phyloP scores from a whole-genome alignment of 2,329 filamentous ascomycete genomes.

The Curvularia spicifera region DNA sequence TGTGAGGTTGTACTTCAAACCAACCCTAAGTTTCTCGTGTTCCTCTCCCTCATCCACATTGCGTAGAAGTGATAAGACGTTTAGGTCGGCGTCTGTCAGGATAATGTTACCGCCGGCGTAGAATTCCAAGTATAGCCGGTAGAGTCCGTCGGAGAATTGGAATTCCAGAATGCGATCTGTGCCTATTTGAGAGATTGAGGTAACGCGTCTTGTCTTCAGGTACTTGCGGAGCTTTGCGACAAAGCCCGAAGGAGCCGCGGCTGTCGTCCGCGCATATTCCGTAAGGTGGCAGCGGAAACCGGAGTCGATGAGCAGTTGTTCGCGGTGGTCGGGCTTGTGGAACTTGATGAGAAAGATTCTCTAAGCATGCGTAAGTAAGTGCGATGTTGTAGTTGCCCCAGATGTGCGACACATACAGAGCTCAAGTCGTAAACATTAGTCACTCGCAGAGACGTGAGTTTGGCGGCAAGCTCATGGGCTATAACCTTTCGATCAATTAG shows the following conservation, averaged over 20 bases:
- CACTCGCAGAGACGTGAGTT: slow-evolving; percentile 78
- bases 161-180: slow-evolving; percentile 94
- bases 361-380: slow-evolving; percentile 44
- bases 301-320: slow-evolving; percentile 90
- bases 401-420: slow-evolving; percentile 58
- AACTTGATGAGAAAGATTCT: slow-evolving; percentile 97
- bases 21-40: slow-evolving; percentile 81
- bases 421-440: slow-evolving; percentile 96
- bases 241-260: slow-evolving; percentile 82
- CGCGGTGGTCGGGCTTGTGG: slow-evolving; percentile 84
- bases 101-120: slow-evolving; percentile 96
- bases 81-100: slow-evolving; percentile 82
- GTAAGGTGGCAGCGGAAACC: slow-evolving; percentile 97
- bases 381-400: slow-evolving; percentile 1
- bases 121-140: slow-evolving; percentile 89
- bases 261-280: slow-evolving; percentile 85
- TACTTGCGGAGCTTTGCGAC: slow-evolving; percentile 84
- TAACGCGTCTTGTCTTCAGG: slow-evolving; percentile 84
- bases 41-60: slow-evolving; percentile 80
- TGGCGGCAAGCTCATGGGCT: slow-evolving; percentile 84
- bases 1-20: slow-evolving; percentile 78
- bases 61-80: slow-evolving; percentile 79
- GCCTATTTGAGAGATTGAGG: slow-evolving; percentile 81
- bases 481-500: slow-evolving; percentile 70
- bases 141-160: slow-evolving; percentile 88